Evolutionary conservation across 495 filamentous ascomycete species (phyloP), one percentile per base, ranked within the genome.

Genomic region (Chaetomidium leptoderma): DNA sequence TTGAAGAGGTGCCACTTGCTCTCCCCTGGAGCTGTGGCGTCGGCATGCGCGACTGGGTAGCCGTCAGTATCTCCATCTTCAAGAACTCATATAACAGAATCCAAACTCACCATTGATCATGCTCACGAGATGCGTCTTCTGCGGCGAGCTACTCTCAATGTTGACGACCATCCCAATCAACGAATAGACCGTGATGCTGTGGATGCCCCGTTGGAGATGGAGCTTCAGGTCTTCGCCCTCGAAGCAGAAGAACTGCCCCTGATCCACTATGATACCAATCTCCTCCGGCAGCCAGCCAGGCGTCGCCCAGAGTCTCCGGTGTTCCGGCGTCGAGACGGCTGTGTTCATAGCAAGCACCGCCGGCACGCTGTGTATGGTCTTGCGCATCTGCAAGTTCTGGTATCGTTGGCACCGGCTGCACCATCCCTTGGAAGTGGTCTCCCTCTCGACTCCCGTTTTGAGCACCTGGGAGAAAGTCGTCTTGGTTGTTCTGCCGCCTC

Each of bases 1-100:
- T 99, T 99, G 72, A 99, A 96, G 5, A 99, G 68, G 65, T 96
- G 89, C 93, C 93, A 99, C 59, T 83, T 83, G 61, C 76, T 82
- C 51, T 83, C 76, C 2, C 67, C 68, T 8, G 83, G 75, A 6
- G 78, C 62, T 6, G 77, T 72, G 2, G 72, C 68, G 21, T 80
- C 78, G 3, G 91, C 90, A 24, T 92, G 82, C 0, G 85, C 87
- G 42, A 95, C 89, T 59, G 19, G 10, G 0, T 16, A 23, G 1
- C 19, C 16, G 46, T 58, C 39, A 58, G 47, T 29, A 44, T 11
- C 14, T 86, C 49, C 2, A 11, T 6, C 2, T 5, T 24, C 21
- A 26, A 24, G 5, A 52, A 62, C 45, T 58, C 58, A n/a, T n/a
- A n/a, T 24, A 46, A 46, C 11, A 32, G 9, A 48, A 29, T 44